These are phyloP conservation scores for Rhododendron molle DNA, from an alignment of 148 eudicot genomes.

Conservation along the genomic window DNA sequence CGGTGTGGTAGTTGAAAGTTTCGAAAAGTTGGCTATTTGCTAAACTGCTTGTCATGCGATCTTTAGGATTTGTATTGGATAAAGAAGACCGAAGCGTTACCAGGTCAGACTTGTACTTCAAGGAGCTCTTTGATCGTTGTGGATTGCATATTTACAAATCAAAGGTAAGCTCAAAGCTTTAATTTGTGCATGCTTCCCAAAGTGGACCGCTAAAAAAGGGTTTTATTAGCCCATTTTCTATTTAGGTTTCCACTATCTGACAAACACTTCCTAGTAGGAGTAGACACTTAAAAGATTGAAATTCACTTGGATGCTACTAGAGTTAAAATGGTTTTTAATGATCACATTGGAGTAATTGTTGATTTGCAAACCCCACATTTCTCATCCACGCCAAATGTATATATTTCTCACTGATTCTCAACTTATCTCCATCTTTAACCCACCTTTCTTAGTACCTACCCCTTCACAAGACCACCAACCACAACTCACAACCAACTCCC, in stretches of 20 bases:
- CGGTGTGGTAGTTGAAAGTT: background rate
- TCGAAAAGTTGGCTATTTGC: background rate
- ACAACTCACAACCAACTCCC: background rate
- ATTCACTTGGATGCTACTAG: background rate
- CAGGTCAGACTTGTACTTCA: constrained; percentile 82
- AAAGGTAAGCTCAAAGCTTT: constrained; percentile 45
- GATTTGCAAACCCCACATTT: background rate
- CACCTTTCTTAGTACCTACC: background rate
- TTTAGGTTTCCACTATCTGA: background rate
- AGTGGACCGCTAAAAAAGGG: background rate
- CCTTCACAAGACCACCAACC: background rate
- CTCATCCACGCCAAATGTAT: background rate
- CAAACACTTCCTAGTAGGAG: background rate
- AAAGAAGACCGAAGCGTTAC: constrained; percentile 85
- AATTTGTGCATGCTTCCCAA: background rate
- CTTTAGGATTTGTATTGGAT: constrained; percentile 83
- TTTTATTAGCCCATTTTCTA: background rate
- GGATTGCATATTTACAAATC: constrained; percentile 70
- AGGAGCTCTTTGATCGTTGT: constrained; percentile 68
- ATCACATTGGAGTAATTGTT: background rate
- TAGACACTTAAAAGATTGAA: background rate
- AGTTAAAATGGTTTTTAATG: background rate
- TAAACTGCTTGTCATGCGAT: constrained; percentile 1
- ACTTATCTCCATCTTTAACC: background rate
- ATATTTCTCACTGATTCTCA: background rate